Evolutionary conservation across 352 stramenopile genomes (phyloP).

Genomic region (Phytopythium cucurbitacearum): DNA sequence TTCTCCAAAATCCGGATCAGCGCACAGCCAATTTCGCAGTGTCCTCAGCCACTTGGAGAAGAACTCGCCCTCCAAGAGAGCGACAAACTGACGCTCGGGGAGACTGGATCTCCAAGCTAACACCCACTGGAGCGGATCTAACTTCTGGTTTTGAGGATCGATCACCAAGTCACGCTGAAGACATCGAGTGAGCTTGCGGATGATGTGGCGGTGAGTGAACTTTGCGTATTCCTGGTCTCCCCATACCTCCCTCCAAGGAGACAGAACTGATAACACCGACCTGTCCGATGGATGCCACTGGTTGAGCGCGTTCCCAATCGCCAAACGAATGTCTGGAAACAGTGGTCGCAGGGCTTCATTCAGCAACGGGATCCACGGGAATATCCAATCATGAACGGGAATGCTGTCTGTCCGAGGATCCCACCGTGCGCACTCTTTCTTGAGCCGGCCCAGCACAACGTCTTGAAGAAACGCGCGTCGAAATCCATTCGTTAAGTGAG

Average conservation of each 20-base stretch:
- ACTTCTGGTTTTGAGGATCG: slow-evolving; percentile 64
- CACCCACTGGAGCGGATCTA: slow-evolving; percentile 67
- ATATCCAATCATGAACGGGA: slow-evolving; percentile 76
- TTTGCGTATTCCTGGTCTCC: slow-evolving; percentile 76
- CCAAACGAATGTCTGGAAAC: slow-evolving; percentile 67
- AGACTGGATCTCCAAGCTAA: slow-evolving; percentile 70
- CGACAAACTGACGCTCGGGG: slow-evolving; percentile 68
- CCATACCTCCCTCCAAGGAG: slow-evolving; percentile 72
- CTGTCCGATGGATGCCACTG: slow-evolving; percentile 80
- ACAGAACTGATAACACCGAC: slow-evolving; percentile 54
- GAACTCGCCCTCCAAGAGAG: slow-evolving; percentile 88
- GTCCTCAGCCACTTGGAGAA: slow-evolving; percentile 89
- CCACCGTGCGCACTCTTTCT: slow-evolving; percentile 67
- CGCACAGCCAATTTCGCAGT: slow-evolving; percentile 71
- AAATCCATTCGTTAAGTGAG: slow-evolving; percentile 48
- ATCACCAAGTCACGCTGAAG: slow-evolving; percentile 82
- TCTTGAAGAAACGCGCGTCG: slow-evolving; percentile 48
- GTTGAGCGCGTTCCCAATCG: slow-evolving; percentile 54
- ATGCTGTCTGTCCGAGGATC: slow-evolving; percentile 34
- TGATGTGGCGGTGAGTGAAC: slow-evolving; percentile 78
- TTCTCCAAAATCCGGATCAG: slow-evolving; percentile 46
- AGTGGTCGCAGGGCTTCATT: slow-evolving; percentile 41
- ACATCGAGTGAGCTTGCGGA: slow-evolving; percentile 68
- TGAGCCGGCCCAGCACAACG: slow-evolving; percentile 64
- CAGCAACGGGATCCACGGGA: slow-evolving; percentile 59